Evolutionary conservation across 2,329 filamentous ascomycete species (phyloP).

Genomic region (Penicillium fuscoglaucum): DNA sequence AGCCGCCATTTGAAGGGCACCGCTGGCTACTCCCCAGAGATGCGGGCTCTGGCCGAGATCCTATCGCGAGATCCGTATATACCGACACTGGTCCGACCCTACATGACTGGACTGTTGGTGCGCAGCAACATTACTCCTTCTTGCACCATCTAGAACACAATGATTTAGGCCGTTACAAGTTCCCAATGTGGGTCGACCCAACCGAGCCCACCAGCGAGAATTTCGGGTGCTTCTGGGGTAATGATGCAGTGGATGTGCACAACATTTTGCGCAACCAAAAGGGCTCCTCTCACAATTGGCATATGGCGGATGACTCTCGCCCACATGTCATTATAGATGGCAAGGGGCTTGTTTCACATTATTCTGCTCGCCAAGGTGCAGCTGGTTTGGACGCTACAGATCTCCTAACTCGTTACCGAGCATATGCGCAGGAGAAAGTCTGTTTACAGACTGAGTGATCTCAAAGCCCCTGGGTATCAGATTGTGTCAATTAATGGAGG

Average conservation of each 20-base stretch:
- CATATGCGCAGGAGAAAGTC: slow-evolving; percentile 55
- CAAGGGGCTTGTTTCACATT: slow-evolving; percentile 56
- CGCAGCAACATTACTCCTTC: slow-evolving; percentile 48
- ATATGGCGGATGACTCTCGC: slow-evolving; percentile 31
- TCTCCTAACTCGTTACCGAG: slow-evolving; percentile 54
- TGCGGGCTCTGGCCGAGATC: slow-evolving; percentile 43
- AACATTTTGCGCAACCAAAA: slow-evolving; percentile 44
- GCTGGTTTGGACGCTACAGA: slow-evolving; percentile 53
- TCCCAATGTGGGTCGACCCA: slow-evolving; percentile 49
- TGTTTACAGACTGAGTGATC: slow-evolving; percentile 36
- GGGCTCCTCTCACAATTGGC: slow-evolving; percentile 40
- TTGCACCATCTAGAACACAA: slow-evolving; percentile 54
- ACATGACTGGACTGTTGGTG: slow-evolving; percentile 53
- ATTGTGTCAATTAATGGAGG: neutral
- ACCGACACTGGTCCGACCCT: slow-evolving; percentile 47
- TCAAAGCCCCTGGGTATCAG: neutral
- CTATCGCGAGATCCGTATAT: slow-evolving; percentile 53
- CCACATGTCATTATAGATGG: slow-evolving; percentile 53
- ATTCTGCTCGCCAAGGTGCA: slow-evolving; percentile 49
- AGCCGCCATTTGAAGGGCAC: slow-evolving; percentile 42
- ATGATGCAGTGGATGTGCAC: slow-evolving; percentile 51
- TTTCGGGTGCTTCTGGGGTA: slow-evolving; percentile 56
- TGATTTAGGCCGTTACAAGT: slow-evolving; percentile 51
- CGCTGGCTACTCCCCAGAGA: slow-evolving; percentile 52
- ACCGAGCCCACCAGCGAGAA: slow-evolving; percentile 55